Conservation (phyloP, 139 green algal genomes). For the Chlamydomonas sphaeroides region DNA sequence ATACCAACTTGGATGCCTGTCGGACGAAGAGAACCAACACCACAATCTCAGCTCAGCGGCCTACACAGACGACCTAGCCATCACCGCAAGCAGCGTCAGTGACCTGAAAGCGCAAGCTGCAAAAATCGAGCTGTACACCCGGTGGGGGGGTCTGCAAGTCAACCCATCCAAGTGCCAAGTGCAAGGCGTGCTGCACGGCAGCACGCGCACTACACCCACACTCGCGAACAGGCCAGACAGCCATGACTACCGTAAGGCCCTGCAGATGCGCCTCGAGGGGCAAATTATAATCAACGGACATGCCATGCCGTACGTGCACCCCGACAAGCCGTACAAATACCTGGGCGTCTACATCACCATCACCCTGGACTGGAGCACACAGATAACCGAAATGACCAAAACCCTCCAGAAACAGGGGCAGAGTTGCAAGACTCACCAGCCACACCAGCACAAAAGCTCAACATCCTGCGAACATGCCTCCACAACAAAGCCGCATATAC, state of each 20-base stretch:
- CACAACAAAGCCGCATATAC: neutral
- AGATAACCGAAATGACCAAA: neutral
- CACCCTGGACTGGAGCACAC: neutral
- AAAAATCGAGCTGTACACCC: neutral
- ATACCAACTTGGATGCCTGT: slow-evolving; percentile 1
- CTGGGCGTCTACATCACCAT: neutral
- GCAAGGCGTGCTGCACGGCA: neutral
- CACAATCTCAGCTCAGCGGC: neutral
- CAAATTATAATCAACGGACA: no score
- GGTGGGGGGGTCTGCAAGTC: neutral
- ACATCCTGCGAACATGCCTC: neutral
- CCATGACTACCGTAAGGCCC: neutral
- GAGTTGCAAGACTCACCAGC: neutral
- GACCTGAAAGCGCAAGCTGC: neutral
- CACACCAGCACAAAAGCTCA: neutral
- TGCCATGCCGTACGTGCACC: neutral
- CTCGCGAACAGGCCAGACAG: neutral
- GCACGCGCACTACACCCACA: neutral
- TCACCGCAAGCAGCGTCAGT: neutral
- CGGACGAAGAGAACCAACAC: neutral
- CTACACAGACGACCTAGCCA: neutral
- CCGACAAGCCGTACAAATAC: neutral
- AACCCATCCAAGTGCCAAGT: neutral
- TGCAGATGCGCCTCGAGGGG: neutral
- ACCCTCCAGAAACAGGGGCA: neutral